Evolutionary conservation across 2,329 filamentous ascomycete genomes (phyloP), one percentile per base, ranked within the genome.

Genomic region (Davidsoniella virescens): DNA sequence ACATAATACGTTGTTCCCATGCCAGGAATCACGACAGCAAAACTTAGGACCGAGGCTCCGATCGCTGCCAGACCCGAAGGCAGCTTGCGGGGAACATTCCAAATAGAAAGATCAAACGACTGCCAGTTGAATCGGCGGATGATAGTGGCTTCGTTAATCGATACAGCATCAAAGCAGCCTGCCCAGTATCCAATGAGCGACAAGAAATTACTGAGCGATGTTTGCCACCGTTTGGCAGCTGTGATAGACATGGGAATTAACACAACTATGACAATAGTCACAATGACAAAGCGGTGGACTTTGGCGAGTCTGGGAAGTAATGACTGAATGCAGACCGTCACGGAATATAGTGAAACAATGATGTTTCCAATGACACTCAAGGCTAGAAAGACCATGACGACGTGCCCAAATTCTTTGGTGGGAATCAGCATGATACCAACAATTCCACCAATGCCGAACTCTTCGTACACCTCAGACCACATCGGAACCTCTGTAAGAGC

Each of bases 171-270:
- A 50, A 70, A 71, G 20, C 65, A 67, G 2, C 65, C 66, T 1
- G 61, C 62, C 69, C 69, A 71, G 56, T 71, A 71, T 37, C 65
- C 67, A 50, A 70, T 70, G 23, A 71, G 55, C 0, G 62, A 59
- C 6, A 71, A 57, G 42, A 71, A 69, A 50, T 70, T 69, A 47
- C 66, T 61, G 8, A 71, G 61, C 7, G 62, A 69, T 20, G 59
- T 55, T 44, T 64, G 65, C 58, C 68, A 71, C 44, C 65, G 57
- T n/a, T 53, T 56, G 16, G 67, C 64, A 4, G 63, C 64, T 9
- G 55, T 55, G 48, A 68, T 64, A 20, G 61, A 58, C 36, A 68
- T 57, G 10, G 64, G 67, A 2, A 71, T 63, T 56, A 69, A 62
- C 33, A 70, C 56, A n/a, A 61, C 65, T 23, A 65, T 63, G 9